These are phyloP conservation scores for Rhynchosporium secalis DNA, from an alignment of 2,329 filamentous ascomycete genomes.

Conservation along the genomic window DNA sequence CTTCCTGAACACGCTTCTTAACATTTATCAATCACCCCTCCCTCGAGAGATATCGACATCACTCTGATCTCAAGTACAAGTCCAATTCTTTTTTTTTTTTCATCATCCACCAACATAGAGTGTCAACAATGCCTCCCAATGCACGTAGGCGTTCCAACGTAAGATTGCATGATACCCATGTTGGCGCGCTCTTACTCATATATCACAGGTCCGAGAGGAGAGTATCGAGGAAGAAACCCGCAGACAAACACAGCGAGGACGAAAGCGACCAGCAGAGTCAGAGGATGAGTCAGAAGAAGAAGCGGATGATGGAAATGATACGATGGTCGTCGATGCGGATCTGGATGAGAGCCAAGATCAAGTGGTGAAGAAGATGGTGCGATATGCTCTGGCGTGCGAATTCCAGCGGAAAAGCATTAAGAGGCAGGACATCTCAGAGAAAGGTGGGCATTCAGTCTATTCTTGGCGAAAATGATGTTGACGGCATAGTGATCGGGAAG, in stretches of 20 bases:
- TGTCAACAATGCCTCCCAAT: slow-evolving; percentile 32
- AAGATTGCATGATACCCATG: slow-evolving; percentile 8
- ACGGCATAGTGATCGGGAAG: slow-evolving; percentile 38
- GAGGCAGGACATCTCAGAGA: slow-evolving; percentile 62
- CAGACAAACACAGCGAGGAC: slow-evolving; percentile 30
- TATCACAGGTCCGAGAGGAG: slow-evolving; percentile 29
- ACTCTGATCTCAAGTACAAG: too few species aligned
- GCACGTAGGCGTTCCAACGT: slow-evolving; percentile 33
- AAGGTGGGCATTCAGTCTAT: slow-evolving; percentile 47
- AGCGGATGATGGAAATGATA: slow-evolving; percentile 26
- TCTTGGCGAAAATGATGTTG: neutral
- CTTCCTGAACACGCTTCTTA: slow-evolving; percentile 17
- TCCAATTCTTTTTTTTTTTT: neutral
- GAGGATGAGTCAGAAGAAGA: slow-evolving; percentile 37
- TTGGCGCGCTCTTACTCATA: slow-evolving; percentile 7
- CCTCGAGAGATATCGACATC: too few species aligned
- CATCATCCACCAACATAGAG: neutral
- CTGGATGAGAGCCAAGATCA: slow-evolving; percentile 42
- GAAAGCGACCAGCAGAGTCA: slow-evolving; percentile 23
- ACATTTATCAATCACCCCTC: neutral
- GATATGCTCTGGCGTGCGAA: slow-evolving; percentile 67
- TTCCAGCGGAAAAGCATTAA: slow-evolving; percentile 60
- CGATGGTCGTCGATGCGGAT: slow-evolving; percentile 33
- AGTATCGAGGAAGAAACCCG: slow-evolving; percentile 34
- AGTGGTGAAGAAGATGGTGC: slow-evolving; percentile 65